Evolutionary conservation across 2,329 filamentous ascomycete species (phyloP), one percentile per base, ranked within the genome.

Genomic region (Fusarium globosum): DNA sequence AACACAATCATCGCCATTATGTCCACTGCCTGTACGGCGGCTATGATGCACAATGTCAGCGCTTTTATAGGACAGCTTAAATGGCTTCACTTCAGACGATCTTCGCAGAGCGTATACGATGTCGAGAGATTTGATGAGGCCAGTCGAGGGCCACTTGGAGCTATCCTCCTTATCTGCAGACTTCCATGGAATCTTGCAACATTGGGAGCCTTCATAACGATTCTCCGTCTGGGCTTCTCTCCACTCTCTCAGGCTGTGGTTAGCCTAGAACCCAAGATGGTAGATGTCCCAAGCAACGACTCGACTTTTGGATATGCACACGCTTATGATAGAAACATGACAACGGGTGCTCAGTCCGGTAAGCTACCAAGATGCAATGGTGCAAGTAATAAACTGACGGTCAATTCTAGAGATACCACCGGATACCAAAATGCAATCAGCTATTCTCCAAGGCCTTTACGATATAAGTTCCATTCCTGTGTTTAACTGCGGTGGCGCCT

Each of bases 21-120:
- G 12, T 33, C 53, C 7, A 57, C 39, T 3, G 39, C 6, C 4
- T 57, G 53, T 4, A 35, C 53, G 6, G 53, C 53, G 2, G 39
- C 53, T 0, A 57, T 57, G 39, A 57, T 57, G 53, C 53, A 57
- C 12, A 57, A 57, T 6, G 28, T 57, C 1, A 57, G 53, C 39
- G 53, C 53, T 6, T 57, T 42, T 4, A 35, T 57, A n/a, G 28
- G 53, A 1, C 53, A 57, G 18, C 39, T 57, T 1, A 43, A 57
- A 33, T 43, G 53, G 39, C 38, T 43, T 43, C 18, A 57, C 16
- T 43, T 57, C 7, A 33, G 14, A 4, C 28, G 9, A 10, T 57
- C 53, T 10, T 15, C 39, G 2, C 38, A 8, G 1, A 23, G 2
- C 7, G 11, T 43, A 8, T 35, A 35, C 11, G 30, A 43, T 4